Evolutionary conservation across 2,329 filamentous ascomycete species (phyloP).

Genomic region (Phaeosphaeriaceae sp.): DNA sequence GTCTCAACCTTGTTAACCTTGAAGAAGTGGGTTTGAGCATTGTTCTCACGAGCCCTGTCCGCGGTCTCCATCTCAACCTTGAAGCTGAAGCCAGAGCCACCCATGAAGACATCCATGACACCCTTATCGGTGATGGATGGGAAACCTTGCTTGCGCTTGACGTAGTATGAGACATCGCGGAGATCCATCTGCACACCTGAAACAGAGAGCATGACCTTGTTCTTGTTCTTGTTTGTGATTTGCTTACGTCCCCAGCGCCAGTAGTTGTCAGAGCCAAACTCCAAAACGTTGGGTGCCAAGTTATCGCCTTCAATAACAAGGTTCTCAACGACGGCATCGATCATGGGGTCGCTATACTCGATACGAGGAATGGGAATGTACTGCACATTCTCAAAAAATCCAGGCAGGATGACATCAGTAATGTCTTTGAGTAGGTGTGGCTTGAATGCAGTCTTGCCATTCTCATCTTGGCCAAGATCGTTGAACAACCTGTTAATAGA

Average conservation of each 20-base stretch:
- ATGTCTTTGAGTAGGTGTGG: constrained; percentile 89
- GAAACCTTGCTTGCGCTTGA: constrained; percentile 95
- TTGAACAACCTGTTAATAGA: constrained; percentile 84
- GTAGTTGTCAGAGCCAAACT: constrained; percentile 91
- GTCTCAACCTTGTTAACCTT: constrained; percentile 91
- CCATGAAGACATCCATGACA: constrained; percentile 85
- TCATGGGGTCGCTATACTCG: constrained; percentile 82
- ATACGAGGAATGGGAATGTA: constrained; percentile 95
- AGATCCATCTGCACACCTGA: constrained; percentile 93
- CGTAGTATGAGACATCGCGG: constrained; percentile 79
- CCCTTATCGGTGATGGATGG: constrained; percentile 86
- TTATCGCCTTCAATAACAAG: constrained; percentile 96
- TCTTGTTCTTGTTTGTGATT: constrained; percentile 78
- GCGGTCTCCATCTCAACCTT: constrained; percentile 86
- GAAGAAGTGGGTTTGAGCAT: constrained; percentile 83
- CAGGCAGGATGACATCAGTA: constrained; percentile 83
- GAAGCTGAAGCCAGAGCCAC: constrained; percentile 88
- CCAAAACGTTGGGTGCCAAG: constrained; percentile 88
- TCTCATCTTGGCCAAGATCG: constrained; percentile 85
- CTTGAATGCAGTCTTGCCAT: constrained; percentile 89
- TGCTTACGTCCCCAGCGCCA: constrained; percentile 94
- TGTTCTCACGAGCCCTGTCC: constrained; percentile 59
- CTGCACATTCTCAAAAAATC: constrained; percentile 79
- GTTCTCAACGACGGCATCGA: constrained; percentile 93
- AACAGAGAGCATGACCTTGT: constrained; percentile 83